Evolutionary conservation across 305 asterid species (phyloP), one percentile per base, ranked within the genome.

Genomic region (Striga hermonthica): DNA sequence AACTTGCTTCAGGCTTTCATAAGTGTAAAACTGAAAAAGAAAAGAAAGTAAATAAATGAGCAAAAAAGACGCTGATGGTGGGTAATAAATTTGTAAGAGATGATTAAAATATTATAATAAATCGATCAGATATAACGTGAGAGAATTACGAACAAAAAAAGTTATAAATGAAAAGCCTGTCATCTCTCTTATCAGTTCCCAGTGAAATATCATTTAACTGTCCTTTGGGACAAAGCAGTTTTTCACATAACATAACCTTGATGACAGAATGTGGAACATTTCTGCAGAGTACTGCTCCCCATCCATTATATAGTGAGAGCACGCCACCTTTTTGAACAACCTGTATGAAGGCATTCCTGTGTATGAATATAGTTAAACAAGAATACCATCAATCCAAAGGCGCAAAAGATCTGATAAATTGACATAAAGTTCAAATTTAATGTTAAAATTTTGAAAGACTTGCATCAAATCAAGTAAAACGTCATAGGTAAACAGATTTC

Each of bases 281-380:
- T 82, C 99, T 83, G 76, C 96, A 93, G 62, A 90, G 96, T 40
- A 92, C 96, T 45, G 95, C 97, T 76, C 88, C 84, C 96, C 99
- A 90, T 67, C 99, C 99, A 66, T 89, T 75, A 69, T 90, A 90
- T 16, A 93, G 73, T 47, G 99, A 93, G 65, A 82, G 69, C 78
- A 93, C 78, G 14, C 97, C 97, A 54, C 99, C 97, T 57, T 76
- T 88, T 57, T 69, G 81, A 70, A 90, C 73, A 74, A 93, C 76
- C 73, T 81, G 81, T 68, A 79, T 66, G 62, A 90, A 79, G 11
- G 97, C 99, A 83, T 67, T 81, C 97, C 96, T 90, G 77, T 55
- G 48, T 48, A 41, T 34, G 62, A 37, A 50, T 50, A 52, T 52
- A 69, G 44, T 81, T 66, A 12, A 54, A 38, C 45, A 43, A 36